A percentile compares a stretch with the other conserved stretches of the same genome.
These are phyloP conservation scores for Salvia miltiorrhiza DNA, from an alignment of 257 asterid species.

Conservation along the genomic window DNA sequence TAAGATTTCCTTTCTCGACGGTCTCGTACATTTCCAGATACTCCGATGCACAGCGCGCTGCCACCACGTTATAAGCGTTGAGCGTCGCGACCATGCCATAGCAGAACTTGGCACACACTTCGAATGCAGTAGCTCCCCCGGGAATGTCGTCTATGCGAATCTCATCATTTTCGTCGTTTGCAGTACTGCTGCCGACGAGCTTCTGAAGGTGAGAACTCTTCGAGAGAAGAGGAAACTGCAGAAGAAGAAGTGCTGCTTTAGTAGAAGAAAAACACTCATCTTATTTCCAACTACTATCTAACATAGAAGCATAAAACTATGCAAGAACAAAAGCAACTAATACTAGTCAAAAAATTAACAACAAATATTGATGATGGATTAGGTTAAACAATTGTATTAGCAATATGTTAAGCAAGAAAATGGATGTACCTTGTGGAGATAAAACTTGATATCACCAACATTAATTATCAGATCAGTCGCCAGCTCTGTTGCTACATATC, in stretches of 20 bases:
- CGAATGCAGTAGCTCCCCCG: slow-evolving; percentile 79
- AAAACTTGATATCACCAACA: slow-evolving; percentile 44
- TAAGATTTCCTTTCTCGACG: slow-evolving; percentile 20
- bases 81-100: slow-evolving; percentile 51
- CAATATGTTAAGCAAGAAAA: background rate
- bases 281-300: no score
- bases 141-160: slow-evolving; percentile 60
- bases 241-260: background rate
- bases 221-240: slow-evolving; percentile 81
- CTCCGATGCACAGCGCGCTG: slow-evolving; percentile 78
- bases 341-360: background rate
- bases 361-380: background rate
- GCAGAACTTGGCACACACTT: slow-evolving; percentile 53
- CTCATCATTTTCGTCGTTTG: slow-evolving; percentile 44
- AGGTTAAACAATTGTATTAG: background rate
- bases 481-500: slow-evolving; percentile 46
- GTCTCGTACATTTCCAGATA: slow-evolving; percentile 70
- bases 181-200: slow-evolving; percentile 36
- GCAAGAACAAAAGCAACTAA: background rate
- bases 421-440: slow-evolving; percentile 42
- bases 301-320: background rate
- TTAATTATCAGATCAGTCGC: slow-evolving; percentile 40
- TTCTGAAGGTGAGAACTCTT: slow-evolving; percentile 65
- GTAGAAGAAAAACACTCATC: background rate
- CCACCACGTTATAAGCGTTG: slow-evolving; percentile 68